Conservation (phyloP, 1,284 basidiomycete species). For the Pyrrhoderma noxium region DNA sequence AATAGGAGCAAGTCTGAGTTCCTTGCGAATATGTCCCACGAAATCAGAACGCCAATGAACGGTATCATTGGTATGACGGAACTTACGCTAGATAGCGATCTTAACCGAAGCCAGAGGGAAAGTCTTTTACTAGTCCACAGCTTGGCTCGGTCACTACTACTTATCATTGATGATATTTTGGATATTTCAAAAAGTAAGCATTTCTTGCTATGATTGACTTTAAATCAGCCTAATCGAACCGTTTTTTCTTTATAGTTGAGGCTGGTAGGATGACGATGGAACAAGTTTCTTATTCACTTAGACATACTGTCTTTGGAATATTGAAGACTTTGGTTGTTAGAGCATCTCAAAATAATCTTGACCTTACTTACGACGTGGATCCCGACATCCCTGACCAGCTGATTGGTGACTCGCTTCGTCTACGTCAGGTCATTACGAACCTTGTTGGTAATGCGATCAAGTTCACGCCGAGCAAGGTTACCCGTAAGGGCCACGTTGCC, state of each 20-base stretch:
- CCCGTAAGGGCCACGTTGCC: conserved; percentile 85
- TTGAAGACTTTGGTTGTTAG: conserved; percentile 98
- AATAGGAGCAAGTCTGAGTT: conserved; percentile 98
- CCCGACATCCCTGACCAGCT: conserved; percentile 95
- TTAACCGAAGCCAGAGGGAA: conserved; percentile 87
- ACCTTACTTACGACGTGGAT: conserved; percentile 95
- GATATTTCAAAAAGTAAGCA: conserved; percentile 94
- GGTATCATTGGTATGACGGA: conserved; percentile 99
- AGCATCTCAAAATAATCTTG: conserved; percentile 95
- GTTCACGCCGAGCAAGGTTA: conserved; percentile 80
- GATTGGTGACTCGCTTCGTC: conserved; percentile 91
- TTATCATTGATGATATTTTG: conserved; percentile 98
- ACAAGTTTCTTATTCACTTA: conserved; percentile 95
- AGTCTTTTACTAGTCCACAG: conserved; percentile 95
- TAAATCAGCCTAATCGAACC: not conserved
- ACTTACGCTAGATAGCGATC: conserved; percentile 88
- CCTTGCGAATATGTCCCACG: conserved; percentile 96
- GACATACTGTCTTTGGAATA: conserved; percentile 94
- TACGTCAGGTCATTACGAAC: conserved; percentile 93
- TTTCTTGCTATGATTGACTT: not conserved
- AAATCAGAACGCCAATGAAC: conserved; percentile 98
- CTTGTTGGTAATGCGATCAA: conserved; percentile 93
- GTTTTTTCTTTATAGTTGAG: conserved; percentile 58
- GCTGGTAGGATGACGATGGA: conserved; percentile 99
- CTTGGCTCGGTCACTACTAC: conserved; percentile 84